Conservation (phyloP, 1,284 basidiomycete species). For the Sporisorium graminicola region DNA sequence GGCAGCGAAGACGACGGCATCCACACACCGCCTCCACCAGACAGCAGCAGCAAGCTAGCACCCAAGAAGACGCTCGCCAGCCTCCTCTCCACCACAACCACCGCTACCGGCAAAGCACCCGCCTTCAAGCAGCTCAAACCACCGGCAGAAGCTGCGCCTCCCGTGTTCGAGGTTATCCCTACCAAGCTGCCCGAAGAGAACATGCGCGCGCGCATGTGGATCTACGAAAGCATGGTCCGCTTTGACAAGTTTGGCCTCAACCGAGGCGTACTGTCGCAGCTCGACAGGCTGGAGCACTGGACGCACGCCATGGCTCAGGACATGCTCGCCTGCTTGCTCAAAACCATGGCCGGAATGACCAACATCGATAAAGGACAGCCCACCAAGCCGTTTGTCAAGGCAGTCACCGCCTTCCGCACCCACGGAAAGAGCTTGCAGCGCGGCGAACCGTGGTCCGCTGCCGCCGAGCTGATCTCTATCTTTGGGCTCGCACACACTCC, state of each 20-base stretch:
- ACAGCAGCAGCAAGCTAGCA: constrained; percentile 10
- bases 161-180: constrained; percentile 42
- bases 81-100: constrained; percentile 8
- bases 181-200: constrained; percentile 54
- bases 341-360: constrained; percentile 47
- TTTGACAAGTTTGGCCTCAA: constrained; percentile 58
- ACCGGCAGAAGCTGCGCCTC: constrained; percentile 32
- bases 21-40: constrained; percentile 34
- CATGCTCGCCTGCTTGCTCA: constrained; percentile 49
- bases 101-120: constrained; percentile 16
- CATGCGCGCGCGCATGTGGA: constrained; percentile 59
- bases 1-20: constrained; percentile 28
- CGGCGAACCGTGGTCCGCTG: constrained; percentile 55
- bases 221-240: constrained; percentile 61
- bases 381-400: constrained; percentile 29
- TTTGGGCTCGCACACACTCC: constrained; percentile 15
- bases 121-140: constrained; percentile 39
- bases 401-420: constrained; percentile 33
- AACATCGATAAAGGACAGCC: constrained; percentile 54
- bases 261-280: constrained; percentile 37
- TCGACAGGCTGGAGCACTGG: constrained; percentile 60
- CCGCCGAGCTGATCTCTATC: constrained; percentile 23
- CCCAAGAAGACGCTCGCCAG: constrained; percentile 33
- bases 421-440: constrained; percentile 40
- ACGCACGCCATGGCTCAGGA: constrained; percentile 49